These are phyloP conservation scores for Backusella circina DNA, from an alignment of 192 early-diverging fungal genomes.

Conservation along the genomic window DNA sequence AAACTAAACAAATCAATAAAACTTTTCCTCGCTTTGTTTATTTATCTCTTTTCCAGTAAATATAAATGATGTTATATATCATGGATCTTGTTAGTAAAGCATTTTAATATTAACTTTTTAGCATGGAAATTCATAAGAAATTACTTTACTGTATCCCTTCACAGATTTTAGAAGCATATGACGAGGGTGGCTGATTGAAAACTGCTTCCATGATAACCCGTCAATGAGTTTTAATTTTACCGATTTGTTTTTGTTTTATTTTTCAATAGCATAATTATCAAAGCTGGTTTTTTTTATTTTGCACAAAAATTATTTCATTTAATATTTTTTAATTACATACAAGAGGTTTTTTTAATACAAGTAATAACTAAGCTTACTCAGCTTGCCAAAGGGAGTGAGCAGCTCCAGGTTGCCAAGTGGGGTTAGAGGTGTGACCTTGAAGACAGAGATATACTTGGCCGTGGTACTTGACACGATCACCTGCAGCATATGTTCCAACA, in stretches of 20 bases:
- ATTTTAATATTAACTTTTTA: too few relatives aligned
- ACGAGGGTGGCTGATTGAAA: too few relatives aligned
- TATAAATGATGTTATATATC: too few relatives aligned
- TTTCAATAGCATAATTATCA: too few relatives aligned
- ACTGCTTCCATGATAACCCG: too few relatives aligned
- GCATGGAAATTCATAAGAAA: too few relatives aligned
- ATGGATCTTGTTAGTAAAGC: too few relatives aligned
- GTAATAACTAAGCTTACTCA: constrained; percentile 16
- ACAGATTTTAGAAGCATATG: too few relatives aligned
- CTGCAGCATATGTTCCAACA: constrained; percentile 43
- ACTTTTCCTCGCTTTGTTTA: background rate
- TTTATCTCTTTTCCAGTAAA: too few relatives aligned
- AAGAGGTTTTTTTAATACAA: background rate
- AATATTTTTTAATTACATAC: background rate
- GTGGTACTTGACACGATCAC: constrained; percentile 47
- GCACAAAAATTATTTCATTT: background rate
- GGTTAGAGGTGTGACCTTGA: constrained; percentile 43
- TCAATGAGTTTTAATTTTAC: too few relatives aligned
- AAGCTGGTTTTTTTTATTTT: background rate
- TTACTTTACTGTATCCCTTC: too few relatives aligned
- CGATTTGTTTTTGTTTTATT: too few relatives aligned
- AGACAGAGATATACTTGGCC: constrained; percentile 43
- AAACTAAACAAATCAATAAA: background rate
- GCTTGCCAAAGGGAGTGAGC: constrained; percentile 48
- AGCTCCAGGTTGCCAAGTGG: constrained; percentile 43